phyloP scores from a whole-genome alignment of 1,284 basidiomycete species.

The Thelephora terrestris region DNA sequence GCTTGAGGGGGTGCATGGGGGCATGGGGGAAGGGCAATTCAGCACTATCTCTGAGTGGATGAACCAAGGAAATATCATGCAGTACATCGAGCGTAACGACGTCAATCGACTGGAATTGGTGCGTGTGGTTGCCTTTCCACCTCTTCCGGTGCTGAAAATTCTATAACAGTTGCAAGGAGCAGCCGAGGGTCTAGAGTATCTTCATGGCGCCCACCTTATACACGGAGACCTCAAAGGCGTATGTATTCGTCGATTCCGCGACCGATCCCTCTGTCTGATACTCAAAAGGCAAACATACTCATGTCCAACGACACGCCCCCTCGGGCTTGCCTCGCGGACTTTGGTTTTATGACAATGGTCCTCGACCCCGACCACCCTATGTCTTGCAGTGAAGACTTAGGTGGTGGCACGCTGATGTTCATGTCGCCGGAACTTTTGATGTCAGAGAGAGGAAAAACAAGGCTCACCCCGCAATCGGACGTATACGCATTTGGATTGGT shows the following conservation, averaged over 20 bases:
- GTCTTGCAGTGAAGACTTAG: neutral
- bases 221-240: conserved; percentile 8
- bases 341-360: conserved; percentile 2
- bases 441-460: neutral
- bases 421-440: conserved; percentile 3
- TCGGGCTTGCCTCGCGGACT: conserved; percentile 2
- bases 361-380: neutral
- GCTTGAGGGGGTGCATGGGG: neutral
- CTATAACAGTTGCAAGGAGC: neutral
- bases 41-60: neutral
- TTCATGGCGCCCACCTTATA: conserved; percentile 1
- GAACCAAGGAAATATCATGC: neutral
- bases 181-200: conserved; percentile 1
- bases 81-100: no score
- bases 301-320: conserved; percentile 1
- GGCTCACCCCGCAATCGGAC: neutral
- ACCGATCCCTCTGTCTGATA: neutral
- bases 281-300: conserved; percentile 2
- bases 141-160: neutral
- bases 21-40: neutral
- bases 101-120: conserved; percentile 2
- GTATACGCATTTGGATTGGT: conserved; percentile 4
- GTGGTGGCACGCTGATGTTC: neutral
- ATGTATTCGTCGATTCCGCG: neutral
- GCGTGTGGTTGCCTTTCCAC: conserved; percentile 2